A percentile compares a stretch with the other conserved stretches of the same genome.
Evolutionary conservation across 371 early-diverging fungal genomes (phyloP).

Genomic region (Rhizopus microsporus): DNA sequence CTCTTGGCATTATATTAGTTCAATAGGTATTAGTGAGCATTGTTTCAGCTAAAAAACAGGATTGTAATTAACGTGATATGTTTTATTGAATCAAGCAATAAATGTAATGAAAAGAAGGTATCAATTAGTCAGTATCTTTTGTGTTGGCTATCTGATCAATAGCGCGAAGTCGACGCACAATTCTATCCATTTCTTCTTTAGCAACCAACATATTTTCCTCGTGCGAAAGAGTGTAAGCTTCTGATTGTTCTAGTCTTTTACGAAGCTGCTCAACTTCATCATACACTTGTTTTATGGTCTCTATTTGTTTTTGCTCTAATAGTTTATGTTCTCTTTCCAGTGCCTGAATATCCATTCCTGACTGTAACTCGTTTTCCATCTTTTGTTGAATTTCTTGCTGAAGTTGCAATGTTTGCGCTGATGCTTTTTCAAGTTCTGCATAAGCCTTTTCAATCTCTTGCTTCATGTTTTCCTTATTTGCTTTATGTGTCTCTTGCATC

Average conservation of each 20-base stretch:
- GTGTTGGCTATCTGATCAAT: slow-evolving; percentile 30
- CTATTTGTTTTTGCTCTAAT: slow-evolving; percentile 33
- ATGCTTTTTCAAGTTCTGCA: slow-evolving; percentile 35
- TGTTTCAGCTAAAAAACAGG: too few species aligned
- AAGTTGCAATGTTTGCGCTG: slow-evolving; percentile 31
- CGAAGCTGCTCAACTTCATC: slow-evolving; percentile 32
- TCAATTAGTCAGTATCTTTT: neutral
- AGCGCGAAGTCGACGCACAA: slow-evolving; percentile 45
- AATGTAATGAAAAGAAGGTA: too few species aligned
- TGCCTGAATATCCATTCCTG: slow-evolving; percentile 28
- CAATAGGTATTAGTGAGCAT: too few species aligned
- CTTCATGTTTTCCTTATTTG: slow-evolving; percentile 35
- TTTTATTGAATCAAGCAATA: too few species aligned
- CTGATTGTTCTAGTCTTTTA: slow-evolving; percentile 28
- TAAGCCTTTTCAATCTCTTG: slow-evolving; percentile 38
- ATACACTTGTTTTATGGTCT: slow-evolving; percentile 33
- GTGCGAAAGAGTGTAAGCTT: slow-evolving; percentile 33
- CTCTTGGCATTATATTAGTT: too few species aligned
- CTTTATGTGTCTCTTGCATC: slow-evolving; percentile 35
- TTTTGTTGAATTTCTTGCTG: slow-evolving; percentile 44
- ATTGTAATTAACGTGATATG: too few species aligned
- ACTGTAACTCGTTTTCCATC: slow-evolving; percentile 31
- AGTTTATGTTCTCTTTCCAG: slow-evolving; percentile 30
- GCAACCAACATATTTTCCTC: slow-evolving; percentile 44
- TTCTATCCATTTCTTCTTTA: slow-evolving; percentile 48